Base-by-base conservation (phyloP, 163 green algal genomes). In the Volvox carteri region DNA sequence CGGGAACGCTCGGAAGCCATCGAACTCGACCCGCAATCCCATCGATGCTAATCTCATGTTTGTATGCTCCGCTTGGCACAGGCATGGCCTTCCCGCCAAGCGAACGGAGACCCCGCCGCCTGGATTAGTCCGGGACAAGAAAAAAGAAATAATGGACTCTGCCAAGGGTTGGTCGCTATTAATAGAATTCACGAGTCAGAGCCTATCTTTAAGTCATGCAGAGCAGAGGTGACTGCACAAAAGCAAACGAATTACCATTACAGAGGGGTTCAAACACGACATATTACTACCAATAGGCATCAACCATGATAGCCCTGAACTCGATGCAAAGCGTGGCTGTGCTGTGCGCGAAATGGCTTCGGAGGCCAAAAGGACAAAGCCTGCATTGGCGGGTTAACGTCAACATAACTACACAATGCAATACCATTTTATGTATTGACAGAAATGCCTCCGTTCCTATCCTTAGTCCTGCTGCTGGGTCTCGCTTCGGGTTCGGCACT, bases 31-130 rank as follows among this genome's bases (percentile, higher is more conserved):
- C 50, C 16, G 33, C 83, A 18, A 74, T 72, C 1, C 83, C 83
- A 88, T 88, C 68, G 23, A 74, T 88, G 39, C 50, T 81, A 14
- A 88, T 75, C 23, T 88, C 83, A 25, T n/a, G 67, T 23, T 78
- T 72, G 1, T 70, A 62, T 16, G 7, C 23, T 21, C 12, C 37
- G 9, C 48, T 21, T 30, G 83, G 50, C 37, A 35, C 35, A 48
- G 68, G 35, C 83, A 88, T 88, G 42, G 80, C 46, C 8, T 73
- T 44, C 41, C n/a, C 78, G 78, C 78, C 78, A 86, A 86, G 30
- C 14, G 75, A 70, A 70, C 75, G 30, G 3, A 52, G 42, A 33
- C 37, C 19, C 37, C 25, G 70, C 37, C 70, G 60, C 60, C 60
- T 6, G 14, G 18, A 37, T 39, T 37, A 77, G 7, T 46, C 37